phyloP scores from a whole-genome alignment of 768 basidiomycete species.

The Strobilomyces echinocephalus region DNA sequence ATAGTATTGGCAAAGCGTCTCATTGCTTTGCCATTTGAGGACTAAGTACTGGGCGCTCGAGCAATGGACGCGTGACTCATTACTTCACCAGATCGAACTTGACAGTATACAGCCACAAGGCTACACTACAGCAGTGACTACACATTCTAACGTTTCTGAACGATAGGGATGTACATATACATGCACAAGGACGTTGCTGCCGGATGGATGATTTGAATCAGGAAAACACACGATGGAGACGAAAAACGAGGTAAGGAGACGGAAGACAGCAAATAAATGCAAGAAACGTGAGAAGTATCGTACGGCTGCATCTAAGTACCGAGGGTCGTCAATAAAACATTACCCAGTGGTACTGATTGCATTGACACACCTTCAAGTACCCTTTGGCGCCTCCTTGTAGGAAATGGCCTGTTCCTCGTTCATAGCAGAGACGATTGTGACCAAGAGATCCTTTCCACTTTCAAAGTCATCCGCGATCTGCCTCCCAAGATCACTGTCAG shows the following conservation, averaged over 20 bases:
- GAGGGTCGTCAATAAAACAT: background rate
- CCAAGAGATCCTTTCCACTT: slow-evolving; percentile 78
- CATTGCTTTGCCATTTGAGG: background rate
- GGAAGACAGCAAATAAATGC: slow-evolving; percentile 14
- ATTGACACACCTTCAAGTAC: slow-evolving; percentile 23
- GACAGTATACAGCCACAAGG: slow-evolving; percentile 11
- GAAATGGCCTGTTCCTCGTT: slow-evolving; percentile 89
- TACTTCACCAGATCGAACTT: slow-evolving; percentile 1
- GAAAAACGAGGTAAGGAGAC: slow-evolving; percentile 4
- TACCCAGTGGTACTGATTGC: background rate
- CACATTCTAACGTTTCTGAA: slow-evolving; percentile 25
- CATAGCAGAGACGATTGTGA: slow-evolving; percentile 89
- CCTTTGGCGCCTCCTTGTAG: slow-evolving; percentile 84
- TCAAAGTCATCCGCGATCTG: slow-evolving; percentile 71
- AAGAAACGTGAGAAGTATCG: slow-evolving; percentile 5
- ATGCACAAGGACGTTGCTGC: slow-evolving; percentile 20
- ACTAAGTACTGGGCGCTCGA: background rate
- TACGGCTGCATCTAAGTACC: background rate
- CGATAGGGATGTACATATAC: slow-evolving; percentile 26
- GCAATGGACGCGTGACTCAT: background rate
- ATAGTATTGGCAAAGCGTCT: slow-evolving; percentile 5
- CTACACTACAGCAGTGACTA: slow-evolving; percentile 27
- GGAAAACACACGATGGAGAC: slow-evolving; percentile 6
- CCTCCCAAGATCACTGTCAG: slow-evolving; percentile 77
- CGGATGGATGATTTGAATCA: slow-evolving; percentile 16